These are phyloP conservation scores for Aspergillus novoparasiticus DNA, from an alignment of 2,329 filamentous ascomycete species.

Conservation along the genomic window DNA sequence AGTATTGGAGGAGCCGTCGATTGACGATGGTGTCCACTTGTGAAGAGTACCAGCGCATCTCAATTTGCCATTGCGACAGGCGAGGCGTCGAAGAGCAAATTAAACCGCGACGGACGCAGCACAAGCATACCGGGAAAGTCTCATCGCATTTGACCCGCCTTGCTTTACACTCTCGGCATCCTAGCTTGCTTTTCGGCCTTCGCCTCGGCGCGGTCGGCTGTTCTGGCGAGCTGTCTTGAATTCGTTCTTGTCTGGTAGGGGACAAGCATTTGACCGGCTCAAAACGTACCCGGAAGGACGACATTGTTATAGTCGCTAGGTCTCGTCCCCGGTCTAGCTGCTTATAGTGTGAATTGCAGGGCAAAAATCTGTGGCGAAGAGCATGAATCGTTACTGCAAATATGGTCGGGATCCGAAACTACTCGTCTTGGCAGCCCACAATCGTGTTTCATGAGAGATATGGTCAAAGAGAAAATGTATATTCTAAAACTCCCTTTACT, in stretches of 20 bases:
- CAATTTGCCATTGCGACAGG: conserved; percentile 13
- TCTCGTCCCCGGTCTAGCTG: neutral
- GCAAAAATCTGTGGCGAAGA: neutral
- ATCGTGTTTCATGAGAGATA: too few species aligned
- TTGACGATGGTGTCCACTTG: conserved; percentile 1
- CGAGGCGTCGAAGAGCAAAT: conserved; percentile 11
- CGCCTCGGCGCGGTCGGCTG: neutral
- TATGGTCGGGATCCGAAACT: too few species aligned
- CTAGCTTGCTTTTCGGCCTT: neutral
- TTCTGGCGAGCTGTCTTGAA: neutral
- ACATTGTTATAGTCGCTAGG: neutral
- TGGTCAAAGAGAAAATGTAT: neutral
- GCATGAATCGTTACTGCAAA: too few species aligned
- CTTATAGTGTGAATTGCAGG: neutral
- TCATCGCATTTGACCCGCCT: conserved; percentile 25
- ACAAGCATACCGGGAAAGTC: conserved; percentile 18
- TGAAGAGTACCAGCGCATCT: neutral
- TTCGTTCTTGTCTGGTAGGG: neutral
- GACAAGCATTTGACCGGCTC: neutral
- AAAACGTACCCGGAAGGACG: neutral
- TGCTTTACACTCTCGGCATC: conserved; percentile 22
- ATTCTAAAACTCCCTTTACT: neutral
- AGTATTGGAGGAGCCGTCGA: conserved; percentile 16
- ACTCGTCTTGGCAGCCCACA: too few species aligned
- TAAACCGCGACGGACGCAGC: conserved; percentile 13